Percentiles rank a stretch among this genome's conserved stretches.
Conservation (phyloP, 78 protist species). For the Dictyostelium purpureum region DNA sequence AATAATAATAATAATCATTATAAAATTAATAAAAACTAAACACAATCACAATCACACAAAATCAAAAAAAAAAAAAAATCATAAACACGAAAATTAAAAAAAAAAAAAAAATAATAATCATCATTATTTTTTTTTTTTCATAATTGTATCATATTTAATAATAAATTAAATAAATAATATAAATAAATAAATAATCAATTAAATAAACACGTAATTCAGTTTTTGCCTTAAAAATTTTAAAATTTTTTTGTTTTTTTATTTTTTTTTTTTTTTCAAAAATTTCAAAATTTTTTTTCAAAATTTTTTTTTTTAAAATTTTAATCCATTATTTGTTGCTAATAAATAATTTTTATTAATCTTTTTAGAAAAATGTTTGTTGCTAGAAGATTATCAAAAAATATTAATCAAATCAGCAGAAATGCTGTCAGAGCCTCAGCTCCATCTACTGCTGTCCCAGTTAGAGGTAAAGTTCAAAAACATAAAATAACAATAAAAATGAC, state of each 20-base stretch:
- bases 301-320: background rate
- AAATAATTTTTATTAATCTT: too few relatives aligned
- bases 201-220: background rate
- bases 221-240: background rate
- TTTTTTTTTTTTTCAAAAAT: background rate
- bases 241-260: background rate
- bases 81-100: too few relatives aligned
- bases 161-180: background rate
- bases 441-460: slow-evolving; percentile 14
- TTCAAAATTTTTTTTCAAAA: background rate
- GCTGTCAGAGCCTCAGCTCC: slow-evolving; percentile 16
- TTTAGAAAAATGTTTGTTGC: slow-evolving; percentile 60
- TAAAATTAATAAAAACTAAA: too few relatives aligned
- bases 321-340: too few relatives aligned
- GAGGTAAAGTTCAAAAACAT: slow-evolving; percentile 52
- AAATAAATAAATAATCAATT: background rate
- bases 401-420: slow-evolving; percentile 6
- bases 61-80: too few relatives aligned
- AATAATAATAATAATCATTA: too few relatives aligned
- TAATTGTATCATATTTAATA: too few relatives aligned
- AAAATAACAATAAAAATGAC: too few relatives aligned
- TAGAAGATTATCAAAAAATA: slow-evolving; percentile 62
- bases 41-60: too few relatives aligned
- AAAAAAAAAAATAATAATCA: too few relatives aligned
- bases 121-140: too few relatives aligned